These are phyloP conservation scores for Poa annua DNA, from an alignment of 176 grass and related monocot genomes.

Conservation along the genomic window DNA sequence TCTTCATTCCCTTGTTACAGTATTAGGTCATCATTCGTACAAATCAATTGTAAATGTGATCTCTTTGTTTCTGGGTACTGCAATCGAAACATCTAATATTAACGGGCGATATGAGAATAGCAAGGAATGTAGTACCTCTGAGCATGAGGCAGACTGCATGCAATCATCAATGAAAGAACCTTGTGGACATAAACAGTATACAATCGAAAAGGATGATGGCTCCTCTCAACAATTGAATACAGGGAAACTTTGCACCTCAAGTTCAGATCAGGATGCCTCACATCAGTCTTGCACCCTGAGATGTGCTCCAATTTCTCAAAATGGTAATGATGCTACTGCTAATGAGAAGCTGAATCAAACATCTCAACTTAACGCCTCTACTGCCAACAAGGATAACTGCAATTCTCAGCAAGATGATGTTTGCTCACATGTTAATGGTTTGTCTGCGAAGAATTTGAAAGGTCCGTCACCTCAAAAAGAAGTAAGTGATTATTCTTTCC, in stretches of 20 bases:
- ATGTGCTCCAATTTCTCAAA: neutral
- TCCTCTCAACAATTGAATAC: constrained; percentile 49
- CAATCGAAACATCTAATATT: constrained; percentile 49
- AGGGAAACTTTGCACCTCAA: constrained; percentile 40
- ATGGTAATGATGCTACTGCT: too few species aligned
- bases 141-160: constrained; percentile 38
- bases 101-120: constrained; percentile 39
- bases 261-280: constrained; percentile 44
- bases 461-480: constrained; percentile 41
- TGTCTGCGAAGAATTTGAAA: constrained; percentile 36
- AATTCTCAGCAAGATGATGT: constrained; percentile 51
- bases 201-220: constrained; percentile 18
- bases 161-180: constrained; percentile 30
- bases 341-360: constrained; percentile 27
- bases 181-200: constrained; percentile 29
- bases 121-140: constrained; percentile 45
- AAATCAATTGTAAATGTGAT: constrained; percentile 61
- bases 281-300: constrained; percentile 27
- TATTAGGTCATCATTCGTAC: constrained; percentile 71
- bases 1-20: constrained; percentile 60
- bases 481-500: constrained; percentile 37
- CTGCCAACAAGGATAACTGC: constrained; percentile 34
- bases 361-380: constrained; percentile 14
- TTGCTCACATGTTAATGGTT: constrained; percentile 45
- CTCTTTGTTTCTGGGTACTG: constrained; percentile 49